Conservation (phyloP, 1,284 basidiomycete genomes). For the Tylopilus sp. region DNA sequence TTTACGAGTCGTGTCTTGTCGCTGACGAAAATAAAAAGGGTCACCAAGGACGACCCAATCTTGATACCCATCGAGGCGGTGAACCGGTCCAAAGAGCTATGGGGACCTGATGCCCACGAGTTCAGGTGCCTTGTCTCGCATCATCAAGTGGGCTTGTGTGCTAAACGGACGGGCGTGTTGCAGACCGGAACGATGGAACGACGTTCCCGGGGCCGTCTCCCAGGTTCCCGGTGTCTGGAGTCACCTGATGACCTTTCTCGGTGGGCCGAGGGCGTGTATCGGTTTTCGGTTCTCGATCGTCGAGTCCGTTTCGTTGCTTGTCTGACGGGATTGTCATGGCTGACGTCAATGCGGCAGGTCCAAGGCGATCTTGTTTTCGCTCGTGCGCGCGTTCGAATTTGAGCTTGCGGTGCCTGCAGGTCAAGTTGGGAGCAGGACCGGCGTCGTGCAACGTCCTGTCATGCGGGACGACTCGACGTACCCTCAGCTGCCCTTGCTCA, state of each 20-base stretch:
- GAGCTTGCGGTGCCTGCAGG: slow-evolving; percentile 44
- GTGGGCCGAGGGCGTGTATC: slow-evolving; percentile 58
- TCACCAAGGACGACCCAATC: slow-evolving; percentile 36
- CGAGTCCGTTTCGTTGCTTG: slow-evolving; percentile 42
- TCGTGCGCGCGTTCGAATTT: slow-evolving; percentile 54
- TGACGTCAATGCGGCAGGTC: slow-evolving; percentile 34
- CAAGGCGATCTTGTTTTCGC: slow-evolving; percentile 55
- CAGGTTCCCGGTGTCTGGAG: slow-evolving; percentile 56
- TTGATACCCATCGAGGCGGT: slow-evolving; percentile 38
- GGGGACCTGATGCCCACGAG: slow-evolving; percentile 45
- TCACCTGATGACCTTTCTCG: slow-evolving; percentile 56
- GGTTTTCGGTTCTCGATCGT: slow-evolving; percentile 67
- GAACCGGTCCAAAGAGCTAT: slow-evolving; percentile 39
- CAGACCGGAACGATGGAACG: slow-evolving; percentile 56
- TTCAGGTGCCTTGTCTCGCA: slow-evolving; percentile 12
- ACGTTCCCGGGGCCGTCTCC: slow-evolving; percentile 41
- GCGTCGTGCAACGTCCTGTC: slow-evolving; percentile 40
- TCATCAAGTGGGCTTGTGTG: rapidly evolving
- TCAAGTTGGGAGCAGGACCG: slow-evolving; percentile 38
- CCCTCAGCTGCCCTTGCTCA: slow-evolving; percentile 20
- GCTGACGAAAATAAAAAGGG: slow-evolving; percentile 17
- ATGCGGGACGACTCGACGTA: slow-evolving; percentile 21
- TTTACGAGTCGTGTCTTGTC: too few species aligned
- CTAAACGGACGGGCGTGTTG: slow-evolving; percentile 1
- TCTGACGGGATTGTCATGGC: background rate